Evolutionary conservation across 192 early-diverging fungal genomes (phyloP).

Genomic region (Umbelopsis isabellina): DNA sequence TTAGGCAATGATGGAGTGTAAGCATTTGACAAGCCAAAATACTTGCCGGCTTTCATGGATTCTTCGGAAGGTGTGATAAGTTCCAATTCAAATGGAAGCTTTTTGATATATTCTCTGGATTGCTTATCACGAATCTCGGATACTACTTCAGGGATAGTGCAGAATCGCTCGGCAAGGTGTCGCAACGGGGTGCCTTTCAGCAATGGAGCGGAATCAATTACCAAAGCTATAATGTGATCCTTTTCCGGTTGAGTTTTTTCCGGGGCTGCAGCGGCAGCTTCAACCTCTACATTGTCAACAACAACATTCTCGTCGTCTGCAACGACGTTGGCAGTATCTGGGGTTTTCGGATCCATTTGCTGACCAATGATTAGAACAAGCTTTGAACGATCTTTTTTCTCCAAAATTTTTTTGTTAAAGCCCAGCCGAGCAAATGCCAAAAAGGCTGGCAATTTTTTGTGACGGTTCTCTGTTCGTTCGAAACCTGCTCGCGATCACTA

Average conservation of each 20-base stretch:
- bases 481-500: neutral
- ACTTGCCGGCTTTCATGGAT: conserved; percentile 61
- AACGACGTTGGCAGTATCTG: too few species aligned
- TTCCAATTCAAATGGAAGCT: conserved; percentile 67
- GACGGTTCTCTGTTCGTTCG: neutral
- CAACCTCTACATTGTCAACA: neutral
- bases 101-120: conserved; percentile 61
- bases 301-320: too few species aligned
- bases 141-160: conserved; percentile 88
- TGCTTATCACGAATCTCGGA: conserved; percentile 79
- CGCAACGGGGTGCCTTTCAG: conserved; percentile 64
- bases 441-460: neutral
- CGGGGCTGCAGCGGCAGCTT: neutral
- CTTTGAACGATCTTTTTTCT: too few species aligned
- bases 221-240: conserved; percentile 53
- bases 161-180: conserved; percentile 70
- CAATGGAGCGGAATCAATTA: conserved; percentile 79
- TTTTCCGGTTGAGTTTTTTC: conserved; percentile 15
- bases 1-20: neutral
- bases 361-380: too few species aligned
- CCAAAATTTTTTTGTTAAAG: too few species aligned
- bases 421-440: too few species aligned
- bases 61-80: conserved; percentile 65
- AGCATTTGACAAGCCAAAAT: neutral
- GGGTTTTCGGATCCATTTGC: too few species aligned